Evolutionary conservation across 2,329 filamentous ascomycete species (phyloP).

Genomic region (Alternaria metachromatica): DNA sequence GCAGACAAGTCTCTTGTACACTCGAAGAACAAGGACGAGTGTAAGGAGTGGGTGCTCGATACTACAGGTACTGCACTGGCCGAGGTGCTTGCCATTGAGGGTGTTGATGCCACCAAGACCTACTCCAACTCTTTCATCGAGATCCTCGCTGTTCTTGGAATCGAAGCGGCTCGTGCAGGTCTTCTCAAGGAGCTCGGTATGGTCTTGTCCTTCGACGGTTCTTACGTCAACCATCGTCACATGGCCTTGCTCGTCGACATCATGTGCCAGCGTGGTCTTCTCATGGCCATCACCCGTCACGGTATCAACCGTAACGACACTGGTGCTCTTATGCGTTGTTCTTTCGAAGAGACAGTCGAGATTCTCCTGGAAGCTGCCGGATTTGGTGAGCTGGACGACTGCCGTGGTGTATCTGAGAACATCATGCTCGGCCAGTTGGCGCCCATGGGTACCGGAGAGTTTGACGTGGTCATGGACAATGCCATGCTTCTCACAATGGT

Average conservation of each 20-base stretch:
- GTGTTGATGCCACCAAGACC: conserved; percentile 84
- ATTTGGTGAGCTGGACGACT: conserved; percentile 94
- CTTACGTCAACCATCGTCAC: conserved; percentile 98
- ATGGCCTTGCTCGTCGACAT: conserved; percentile 94
- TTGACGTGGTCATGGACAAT: conserved; percentile 91
- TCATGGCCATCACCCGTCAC: conserved; percentile 96
- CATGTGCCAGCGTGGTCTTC: conserved; percentile 92
- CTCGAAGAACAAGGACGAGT: conserved; percentile 74
- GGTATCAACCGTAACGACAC: conserved; percentile 99
- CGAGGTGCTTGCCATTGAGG: conserved; percentile 82
- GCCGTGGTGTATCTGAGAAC: conserved; percentile 97
- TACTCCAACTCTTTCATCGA: conserved; percentile 97
- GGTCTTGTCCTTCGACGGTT: conserved; percentile 97
- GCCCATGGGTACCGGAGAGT: conserved; percentile 95
- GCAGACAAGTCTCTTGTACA: conserved; percentile 77
- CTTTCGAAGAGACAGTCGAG: conserved; percentile 98
- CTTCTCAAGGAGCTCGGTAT: conserved; percentile 87
- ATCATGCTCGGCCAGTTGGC: conserved; percentile 98
- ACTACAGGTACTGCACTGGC: conserved; percentile 89
- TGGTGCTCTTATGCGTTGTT: conserved; percentile 98
- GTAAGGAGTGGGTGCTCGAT: conserved; percentile 94
- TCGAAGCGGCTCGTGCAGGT: conserved; percentile 88
- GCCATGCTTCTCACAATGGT: conserved; percentile 96
- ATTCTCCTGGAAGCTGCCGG: conserved; percentile 96
- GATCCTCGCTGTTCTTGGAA: conserved; percentile 92